Base-by-base conservation (phyloP, 2,329 filamentous ascomycete species). In the Ceratocystis destructans region DNA sequence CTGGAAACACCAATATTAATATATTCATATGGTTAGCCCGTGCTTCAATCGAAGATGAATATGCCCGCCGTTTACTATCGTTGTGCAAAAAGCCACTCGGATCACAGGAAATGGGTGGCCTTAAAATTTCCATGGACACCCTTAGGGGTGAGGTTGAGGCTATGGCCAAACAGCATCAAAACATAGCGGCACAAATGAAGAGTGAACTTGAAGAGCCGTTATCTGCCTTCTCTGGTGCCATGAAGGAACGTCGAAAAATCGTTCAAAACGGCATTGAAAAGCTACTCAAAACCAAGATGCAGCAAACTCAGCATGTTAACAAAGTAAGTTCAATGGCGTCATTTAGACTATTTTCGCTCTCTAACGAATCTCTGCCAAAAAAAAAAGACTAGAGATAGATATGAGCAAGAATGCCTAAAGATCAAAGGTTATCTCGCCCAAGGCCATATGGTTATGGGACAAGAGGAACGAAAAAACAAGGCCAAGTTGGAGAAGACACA, bases 361-460 rank as follows among this genome's bases (percentile, higher is more conserved):
- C n/a, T 31, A 48, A 61, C 17, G 20, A 37, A 28, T 28, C 8
- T 25, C 5, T 62, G 45, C 62, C 67, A 71, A 48, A 71, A 67
- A 22, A 69, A 25, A 5, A 69, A 90, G 88, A 89, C 92, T 17
- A 84, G 94, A 70, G 94, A 99, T 76, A 87, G 88, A 62, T 99
- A 95, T 74, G 94, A 99, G 76, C 93, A 99, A 76, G 95, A 99
- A 71, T 97, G 93, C 74, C 81, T 99, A 57, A 94, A 96, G 75
- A 97, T 99, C 75, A 99, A 99, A 77, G 94, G 94, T 48, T 99
- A 99, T 73, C 84, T 99, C 3, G 94, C 95, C 3, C 94, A 99
- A 76, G 94, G 94, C 8, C 95, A 99, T 75, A 99, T 99, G 94
- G 94, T 99, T 67, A 99, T 99, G 94, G 94, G 94, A 15, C 94